Evolutionary conservation across 2,329 filamentous ascomycete genomes (phyloP), one percentile per base, ranked within the genome.

Genomic region (Apiospora sp.): DNA sequence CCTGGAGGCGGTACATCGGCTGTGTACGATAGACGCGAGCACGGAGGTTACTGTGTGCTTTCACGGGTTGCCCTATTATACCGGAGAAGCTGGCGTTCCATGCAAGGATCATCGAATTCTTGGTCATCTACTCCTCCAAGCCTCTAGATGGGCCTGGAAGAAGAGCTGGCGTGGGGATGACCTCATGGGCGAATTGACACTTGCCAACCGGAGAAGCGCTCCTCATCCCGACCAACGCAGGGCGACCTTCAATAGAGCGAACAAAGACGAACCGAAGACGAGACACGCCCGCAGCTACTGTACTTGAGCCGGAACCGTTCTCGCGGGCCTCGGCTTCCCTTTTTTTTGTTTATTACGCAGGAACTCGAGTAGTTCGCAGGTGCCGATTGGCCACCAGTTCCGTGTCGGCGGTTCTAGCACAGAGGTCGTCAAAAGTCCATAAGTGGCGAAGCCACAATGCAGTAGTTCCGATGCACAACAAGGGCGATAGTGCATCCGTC

Each of bases 401-500:
- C 19, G 34, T 64, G 10, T 41, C 34, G 22, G 34, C 30, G 34
- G 58, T 41, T 34, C 7, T n/a, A 41, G 10, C 6, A 41, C 37
- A 41, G 37, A 41, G 30, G 58, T 64, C 58, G 58, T 64, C 58
- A 41, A 64, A 64, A 19, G 58, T 14, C 58, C 58, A 34, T 41
- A 41, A 64, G 58, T 41, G 34, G 58, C 58, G 58, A 64, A 64
- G 58, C 58, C 58, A 64, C 34, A 61, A 12, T 64, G 58, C 58
- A 64, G 58, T 64, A 64, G 58, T 64, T 22, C 34, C 58, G 58
- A 64, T 64, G 58, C 58, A 64, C 34, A 34, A n/a, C 19, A 41
- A 41, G 58, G 58, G 37, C 22, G 58, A 64, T 64, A 41, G 58
- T 64, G 58, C 58, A 49, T 22, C 44, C 44, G 6, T 41, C 37